These are phyloP conservation scores for Sarocladium kiliense DNA, from an alignment of 2,329 filamentous ascomycete genomes.

Conservation along the genomic window DNA sequence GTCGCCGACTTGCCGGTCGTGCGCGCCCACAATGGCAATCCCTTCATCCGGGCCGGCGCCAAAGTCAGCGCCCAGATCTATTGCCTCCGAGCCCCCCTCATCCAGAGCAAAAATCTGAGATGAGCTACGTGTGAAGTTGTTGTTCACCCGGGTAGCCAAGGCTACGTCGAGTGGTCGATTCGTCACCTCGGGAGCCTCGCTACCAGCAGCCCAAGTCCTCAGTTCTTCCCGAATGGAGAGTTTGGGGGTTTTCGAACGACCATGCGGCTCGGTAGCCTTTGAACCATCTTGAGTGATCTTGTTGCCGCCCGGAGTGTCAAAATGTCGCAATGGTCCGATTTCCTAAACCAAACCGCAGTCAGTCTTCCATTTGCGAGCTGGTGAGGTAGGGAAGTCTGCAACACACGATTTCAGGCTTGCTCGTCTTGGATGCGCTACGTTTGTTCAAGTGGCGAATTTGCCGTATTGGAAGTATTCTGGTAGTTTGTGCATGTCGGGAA, in stretches of 20 bases:
- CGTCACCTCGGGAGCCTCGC: neutral
- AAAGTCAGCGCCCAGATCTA: neutral
- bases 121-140: neutral
- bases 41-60: constrained; percentile 20
- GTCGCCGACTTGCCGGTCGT: constrained; percentile 36
- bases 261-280: neutral
- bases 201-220: constrained; percentile 15
- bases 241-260: constrained; percentile 15
- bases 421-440: neutral
- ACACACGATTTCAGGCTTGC: neutral
- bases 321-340: neutral
- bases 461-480: neutral
- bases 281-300: neutral
- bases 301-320: neutral
- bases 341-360: neutral
- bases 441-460: neutral
- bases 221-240: constrained; percentile 17
- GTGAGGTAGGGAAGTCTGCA: neutral
- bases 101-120: neutral
- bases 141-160: neutral
- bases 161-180: neutral
- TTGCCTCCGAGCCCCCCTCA: constrained; percentile 20
- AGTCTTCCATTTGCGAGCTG: neutral
- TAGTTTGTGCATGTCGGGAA: constrained; percentile 6
- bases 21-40: constrained; percentile 19